Conservation (phyloP, 225 moss, liverwort and hornwort genomes). For the Bryoerythrophyllum caledonicum region DNA sequence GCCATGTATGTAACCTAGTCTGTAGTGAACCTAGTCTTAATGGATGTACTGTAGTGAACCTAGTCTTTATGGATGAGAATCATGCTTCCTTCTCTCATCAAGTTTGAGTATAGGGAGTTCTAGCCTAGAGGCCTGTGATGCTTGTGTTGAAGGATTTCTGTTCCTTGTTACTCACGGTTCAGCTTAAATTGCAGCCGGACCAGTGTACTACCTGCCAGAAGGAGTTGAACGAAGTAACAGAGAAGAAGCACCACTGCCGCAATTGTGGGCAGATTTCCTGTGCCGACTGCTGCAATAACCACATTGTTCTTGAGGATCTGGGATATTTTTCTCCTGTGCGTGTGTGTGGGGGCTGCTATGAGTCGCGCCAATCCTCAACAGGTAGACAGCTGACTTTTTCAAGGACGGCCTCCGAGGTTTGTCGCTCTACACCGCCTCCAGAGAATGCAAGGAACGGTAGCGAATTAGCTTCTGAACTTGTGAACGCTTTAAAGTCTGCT, state of each 20-base stretch:
- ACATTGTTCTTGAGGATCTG: slow-evolving; percentile 71
- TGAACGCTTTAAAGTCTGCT: slow-evolving; percentile 25
- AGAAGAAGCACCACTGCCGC: slow-evolving; percentile 66
- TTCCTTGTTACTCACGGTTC: background rate
- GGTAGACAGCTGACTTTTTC: slow-evolving; percentile 41
- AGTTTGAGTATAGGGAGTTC: background rate
- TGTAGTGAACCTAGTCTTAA: background rate
- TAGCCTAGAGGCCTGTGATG: background rate
- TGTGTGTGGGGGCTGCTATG: slow-evolving; percentile 71
- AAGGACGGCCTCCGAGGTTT: slow-evolving; percentile 36
- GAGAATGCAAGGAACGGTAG: slow-evolving; percentile 24
- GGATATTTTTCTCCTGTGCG: slow-evolving; percentile 81
- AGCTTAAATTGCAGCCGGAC: slow-evolving; percentile 43
- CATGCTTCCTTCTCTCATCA: background rate
- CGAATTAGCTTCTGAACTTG: slow-evolving; percentile 24
- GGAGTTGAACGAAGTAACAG: slow-evolving; percentile 35
- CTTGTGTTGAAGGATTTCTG: too few relatives aligned
- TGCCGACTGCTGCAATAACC: slow-evolving; percentile 76
- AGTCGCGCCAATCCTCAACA: slow-evolving; percentile 50
- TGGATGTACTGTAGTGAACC: too few relatives aligned
- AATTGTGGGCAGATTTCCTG: slow-evolving; percentile 97
- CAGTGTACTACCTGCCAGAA: slow-evolving; percentile 60
- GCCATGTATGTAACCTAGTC: background rate
- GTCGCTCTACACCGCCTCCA: background rate
- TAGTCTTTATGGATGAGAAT: too few relatives aligned